Evolutionary conservation across 2,329 filamentous ascomycete species (phyloP).

Genomic region (Davidsoniella australis): DNA sequence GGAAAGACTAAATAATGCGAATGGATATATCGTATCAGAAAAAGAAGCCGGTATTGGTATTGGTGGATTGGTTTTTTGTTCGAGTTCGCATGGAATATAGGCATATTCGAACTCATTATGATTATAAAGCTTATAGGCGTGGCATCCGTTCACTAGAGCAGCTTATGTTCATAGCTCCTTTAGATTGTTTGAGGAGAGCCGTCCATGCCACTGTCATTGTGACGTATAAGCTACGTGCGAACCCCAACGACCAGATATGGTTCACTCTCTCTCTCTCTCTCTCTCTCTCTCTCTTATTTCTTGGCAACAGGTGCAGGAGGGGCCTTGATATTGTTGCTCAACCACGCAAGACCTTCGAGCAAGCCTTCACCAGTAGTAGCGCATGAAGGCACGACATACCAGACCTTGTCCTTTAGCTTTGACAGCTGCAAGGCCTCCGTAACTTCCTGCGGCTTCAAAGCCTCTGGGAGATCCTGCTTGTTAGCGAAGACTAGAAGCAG

Average conservation of each 20-base stretch:
- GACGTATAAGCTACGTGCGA: no score
- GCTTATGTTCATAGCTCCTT: no score
- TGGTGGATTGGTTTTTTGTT: no score
- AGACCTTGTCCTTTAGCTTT: constrained; percentile 67
- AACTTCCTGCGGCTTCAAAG: constrained; percentile 64
- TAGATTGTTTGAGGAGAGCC: no score
- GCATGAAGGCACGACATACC: constrained; percentile 71
- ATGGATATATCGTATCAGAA: no score
- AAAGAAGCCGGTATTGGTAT: no score
- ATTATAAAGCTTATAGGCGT: no score
- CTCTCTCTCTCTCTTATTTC: constrained; percentile 25
- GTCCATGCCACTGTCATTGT: no score
- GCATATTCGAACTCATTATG: no score
- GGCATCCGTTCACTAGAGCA: no score
- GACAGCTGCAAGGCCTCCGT: constrained; percentile 60
- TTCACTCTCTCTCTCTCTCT: not conserved
- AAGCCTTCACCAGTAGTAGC: constrained; percentile 69
- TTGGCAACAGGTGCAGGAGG: constrained; percentile 33
- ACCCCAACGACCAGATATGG: not conserved
- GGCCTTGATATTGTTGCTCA: constrained; percentile 69
- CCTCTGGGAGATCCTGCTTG: constrained; percentile 87
- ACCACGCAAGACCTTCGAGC: constrained; percentile 65
- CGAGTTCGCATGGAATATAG: no score
- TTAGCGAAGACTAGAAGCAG: constrained; percentile 92
- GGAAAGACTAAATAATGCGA: no score